Conservation (phyloP, 345 rosid genomes). For the Viola odorata region DNA sequence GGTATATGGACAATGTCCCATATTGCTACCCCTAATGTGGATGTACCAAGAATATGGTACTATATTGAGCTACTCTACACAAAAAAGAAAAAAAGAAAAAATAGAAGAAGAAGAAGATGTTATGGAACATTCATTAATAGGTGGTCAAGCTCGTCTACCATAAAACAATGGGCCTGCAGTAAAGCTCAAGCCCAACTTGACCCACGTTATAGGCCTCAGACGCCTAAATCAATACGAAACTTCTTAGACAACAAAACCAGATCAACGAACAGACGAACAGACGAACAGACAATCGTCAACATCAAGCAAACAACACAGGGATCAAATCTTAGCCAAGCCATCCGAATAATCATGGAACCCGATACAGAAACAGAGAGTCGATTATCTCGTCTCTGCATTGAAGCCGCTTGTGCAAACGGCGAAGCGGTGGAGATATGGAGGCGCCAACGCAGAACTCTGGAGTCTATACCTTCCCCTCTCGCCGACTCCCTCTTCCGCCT, state of each 20-base stretch:
- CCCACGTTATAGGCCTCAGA: neutral
- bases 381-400: constrained; percentile 62
- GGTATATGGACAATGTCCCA: too few species aligned
- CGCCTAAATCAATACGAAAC: neutral
- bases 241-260: neutral
- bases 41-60: too few species aligned
- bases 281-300: neutral
- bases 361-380: constrained; percentile 33
- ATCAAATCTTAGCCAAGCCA: neutral
- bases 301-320: neutral
- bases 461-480: constrained; percentile 66
- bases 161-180: neutral
- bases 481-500: constrained; percentile 65
- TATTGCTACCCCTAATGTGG: too few species aligned
- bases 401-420: constrained; percentile 57
- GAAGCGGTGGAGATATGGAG: constrained; percentile 71
- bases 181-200: neutral
- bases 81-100: too few species aligned
- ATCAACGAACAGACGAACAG: neutral
- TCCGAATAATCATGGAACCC: neutral
- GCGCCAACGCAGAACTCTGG: constrained; percentile 63
- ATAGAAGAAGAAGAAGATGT: too few species aligned
- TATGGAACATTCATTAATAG: too few species aligned
- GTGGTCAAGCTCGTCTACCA: too few species aligned
- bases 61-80: too few species aligned